Evolutionary conservation across 2,329 filamentous ascomycete species (phyloP), one percentile per base, ranked within the genome.

Genomic region (Microdochium trichocladiopsis): DNA sequence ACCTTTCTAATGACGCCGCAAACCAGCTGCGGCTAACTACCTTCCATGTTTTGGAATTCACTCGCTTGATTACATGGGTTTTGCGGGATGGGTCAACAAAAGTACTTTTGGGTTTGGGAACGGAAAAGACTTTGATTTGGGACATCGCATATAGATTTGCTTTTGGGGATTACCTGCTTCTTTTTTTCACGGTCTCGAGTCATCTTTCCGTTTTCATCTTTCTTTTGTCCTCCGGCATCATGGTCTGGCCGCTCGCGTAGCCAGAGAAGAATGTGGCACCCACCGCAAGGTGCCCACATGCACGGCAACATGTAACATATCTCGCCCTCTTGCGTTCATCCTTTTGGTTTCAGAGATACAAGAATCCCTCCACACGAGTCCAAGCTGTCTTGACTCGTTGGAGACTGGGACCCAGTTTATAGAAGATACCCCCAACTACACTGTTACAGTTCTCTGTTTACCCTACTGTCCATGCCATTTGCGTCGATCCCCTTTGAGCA

Each of bases 361-460:
- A 18, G 22, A 8, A 22, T 8, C n/a, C 18, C 41, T 5, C n/a
- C 36, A 18, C 8, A 18, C 36, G 36, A 41, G n/a, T 12, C n/a
- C 36, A 31, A 14, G 8, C 28, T 14, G 14, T 18, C 36, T 33
- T 16, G 41, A 23, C 18, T 45, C 18, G 41, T 12, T 12, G 9
- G 4, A 62, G 63, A 63, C 61, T 64, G 65, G 65, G 60, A 61
- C 64, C 64, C 63, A 61, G 58, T 63, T 60, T 61, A 65, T 66
- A 66, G 64, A 64, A 61, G 62, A 67, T 67, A 67, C 65, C 65
- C n/a, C 64, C 58, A 45, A 45, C 22, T 18, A 45, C 22, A 45
- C 36, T 9, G 9, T 45, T 18, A 22, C n/a, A 45, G 41, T 23
- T 45, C 14, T 16, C 33, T 8, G 14, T 37, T 6, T 16, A 37